phyloP scores from a whole-genome alignment of 768 basidiomycete species.

The Rhodosporidiobolus sp. region DNA sequence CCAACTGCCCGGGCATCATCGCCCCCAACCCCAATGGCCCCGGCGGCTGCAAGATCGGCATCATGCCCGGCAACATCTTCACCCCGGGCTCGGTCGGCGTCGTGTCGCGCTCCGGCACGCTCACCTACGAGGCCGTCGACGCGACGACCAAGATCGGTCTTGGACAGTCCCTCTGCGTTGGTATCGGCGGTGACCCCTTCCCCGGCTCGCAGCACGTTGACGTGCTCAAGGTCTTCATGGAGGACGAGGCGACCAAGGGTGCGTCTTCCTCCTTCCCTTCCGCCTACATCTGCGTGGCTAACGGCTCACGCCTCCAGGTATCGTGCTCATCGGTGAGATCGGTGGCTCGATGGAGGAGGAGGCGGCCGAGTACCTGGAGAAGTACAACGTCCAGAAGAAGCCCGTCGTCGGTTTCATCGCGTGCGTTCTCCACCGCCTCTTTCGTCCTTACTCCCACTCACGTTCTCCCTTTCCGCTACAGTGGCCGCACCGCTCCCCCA shows the following conservation, averaged over 20 bases:
- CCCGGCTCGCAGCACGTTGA: constrained; percentile 93
- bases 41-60: constrained; percentile 97
- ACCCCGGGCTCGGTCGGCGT: constrained; percentile 94
- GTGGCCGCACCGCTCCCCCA: constrained; percentile 90
- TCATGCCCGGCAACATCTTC: constrained; percentile 94
- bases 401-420: constrained; percentile 98
- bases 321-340: constrained; percentile 97
- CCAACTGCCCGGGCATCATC: constrained; percentile 98
- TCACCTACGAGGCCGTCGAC: constrained; percentile 96
- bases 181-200: constrained; percentile 97
- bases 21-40: constrained; percentile 58
- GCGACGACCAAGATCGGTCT: constrained; percentile 86
- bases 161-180: constrained; percentile 92
- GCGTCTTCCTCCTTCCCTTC: constrained; percentile 28
- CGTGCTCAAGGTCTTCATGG: constrained; percentile 91
- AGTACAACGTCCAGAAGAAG: constrained; percentile 90
- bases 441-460: background rate
- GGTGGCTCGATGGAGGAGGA: constrained; percentile 98
- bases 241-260: constrained; percentile 92
- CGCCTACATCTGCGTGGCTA: background rate
- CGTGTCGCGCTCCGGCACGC: constrained; percentile 88
- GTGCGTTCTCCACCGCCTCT: background rate
- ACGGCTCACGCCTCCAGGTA: constrained; percentile 56
- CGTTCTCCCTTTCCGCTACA: background rate
- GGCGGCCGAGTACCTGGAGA: constrained; percentile 90